Evolutionary conservation across 768 basidiomycete genomes (phyloP), one percentile per base, ranked within the genome.

Genomic region (Calocera viscosa): DNA sequence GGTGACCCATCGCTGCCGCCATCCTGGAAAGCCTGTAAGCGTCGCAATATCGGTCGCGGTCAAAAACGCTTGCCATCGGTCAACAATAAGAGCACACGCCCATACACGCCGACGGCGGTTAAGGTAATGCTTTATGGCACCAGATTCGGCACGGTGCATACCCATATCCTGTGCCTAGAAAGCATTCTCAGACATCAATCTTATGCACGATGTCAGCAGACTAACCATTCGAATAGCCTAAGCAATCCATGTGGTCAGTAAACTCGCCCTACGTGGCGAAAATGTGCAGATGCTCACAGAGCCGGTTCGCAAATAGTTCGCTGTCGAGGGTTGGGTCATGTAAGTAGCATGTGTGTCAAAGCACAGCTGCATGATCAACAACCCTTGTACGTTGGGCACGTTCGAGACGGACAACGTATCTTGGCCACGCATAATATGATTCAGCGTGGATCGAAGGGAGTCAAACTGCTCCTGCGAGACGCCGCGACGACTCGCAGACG

Each of bases 91-190:
- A 78, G 95, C 98, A 40, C 87, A 87, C 26, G 87, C 91, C 96
- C 96, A 99, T 39, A 99, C 80, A 65, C 96, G 83, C 68, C 96
- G 83, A 65, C 94, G 81, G 47, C 94, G 81, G 75, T 94, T 94
- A 63, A 98, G 84, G 69, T 86, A 83, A 74, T 88, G 86, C 71
- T 86, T 89, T 47, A 88, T 86, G 0, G 88, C 86, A 1, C 73
- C 68, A 5, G 75, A 72, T 75, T 94, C 92, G 49, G 94, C 91
- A 28, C 96, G 84, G 75, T 98, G 95, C 64, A 99, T 77, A 1
- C 96, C 96, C 32, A 99, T 81, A 74, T 98, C 95, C 78, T 99
- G 96, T 2, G 95, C 96, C 94, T 93, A 70, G 32, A 69, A 49
- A 65, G 16, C 68, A 68, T 28, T 10, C 14, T 65, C 19, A 39